Evolutionary conservation across 2,329 filamentous ascomycete species (phyloP).

Genomic region (Colletotrichum tofieldiae): DNA sequence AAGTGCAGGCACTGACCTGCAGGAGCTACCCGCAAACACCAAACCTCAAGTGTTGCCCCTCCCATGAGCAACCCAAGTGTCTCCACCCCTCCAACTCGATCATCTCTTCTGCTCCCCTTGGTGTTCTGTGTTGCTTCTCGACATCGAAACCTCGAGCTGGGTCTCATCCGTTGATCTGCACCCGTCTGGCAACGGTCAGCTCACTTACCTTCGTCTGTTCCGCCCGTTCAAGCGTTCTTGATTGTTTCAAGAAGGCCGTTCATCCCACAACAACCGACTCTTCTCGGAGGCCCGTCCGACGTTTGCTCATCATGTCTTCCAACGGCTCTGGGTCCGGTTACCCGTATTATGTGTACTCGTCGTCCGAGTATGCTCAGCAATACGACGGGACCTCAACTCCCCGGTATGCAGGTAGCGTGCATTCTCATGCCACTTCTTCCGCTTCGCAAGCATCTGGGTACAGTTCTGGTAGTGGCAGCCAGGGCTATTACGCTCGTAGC

Average conservation of each 20-base stretch:
- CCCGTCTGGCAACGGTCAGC: neutral
- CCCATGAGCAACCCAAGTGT: neutral
- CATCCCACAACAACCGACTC: neutral
- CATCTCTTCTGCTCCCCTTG: neutral
- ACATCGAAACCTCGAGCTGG: neutral
- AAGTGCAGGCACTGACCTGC: conserved; percentile 34
- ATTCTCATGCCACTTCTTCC: conserved; percentile 13
- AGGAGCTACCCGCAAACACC: conserved; percentile 10
- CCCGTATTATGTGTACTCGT: neutral
- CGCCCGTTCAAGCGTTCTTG: neutral
- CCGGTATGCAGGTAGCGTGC: neutral
- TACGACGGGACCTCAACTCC: conserved; percentile 13
- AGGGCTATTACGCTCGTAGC: conserved; percentile 27
- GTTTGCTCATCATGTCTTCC: conserved; percentile 8
- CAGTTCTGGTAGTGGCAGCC: conserved; percentile 13
- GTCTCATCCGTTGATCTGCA: neutral
- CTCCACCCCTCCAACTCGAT: neutral
- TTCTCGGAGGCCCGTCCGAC: neutral
- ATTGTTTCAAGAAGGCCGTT: neutral
- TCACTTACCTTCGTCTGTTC: neutral
- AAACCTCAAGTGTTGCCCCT: conserved; percentile 1
- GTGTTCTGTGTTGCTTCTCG: neutral
- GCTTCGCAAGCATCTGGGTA: conserved; percentile 12
- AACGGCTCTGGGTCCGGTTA: neutral
- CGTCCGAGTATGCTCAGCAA: neutral